Percentiles rank a stretch among this genome's conserved stretches.
Evolutionary conservation across 306 rosid species (phyloP).

Genomic region (Vicia sativa): DNA sequence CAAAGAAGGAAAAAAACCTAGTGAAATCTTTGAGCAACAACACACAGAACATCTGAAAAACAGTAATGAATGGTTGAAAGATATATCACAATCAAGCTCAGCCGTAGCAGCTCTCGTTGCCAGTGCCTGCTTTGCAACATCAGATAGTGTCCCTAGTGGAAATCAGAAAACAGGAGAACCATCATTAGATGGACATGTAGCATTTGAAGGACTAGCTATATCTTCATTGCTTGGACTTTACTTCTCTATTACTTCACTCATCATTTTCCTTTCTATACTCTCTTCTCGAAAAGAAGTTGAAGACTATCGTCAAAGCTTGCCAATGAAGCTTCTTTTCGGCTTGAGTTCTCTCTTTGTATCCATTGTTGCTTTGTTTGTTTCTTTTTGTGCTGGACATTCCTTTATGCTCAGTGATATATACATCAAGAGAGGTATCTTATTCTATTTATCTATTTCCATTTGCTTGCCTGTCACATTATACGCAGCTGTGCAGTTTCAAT

Average conservation of each 20-base stretch:
- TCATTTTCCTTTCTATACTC: conserved; percentile 50
- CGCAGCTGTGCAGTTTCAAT: too few relatives aligned
- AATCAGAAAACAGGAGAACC: conserved; percentile 33
- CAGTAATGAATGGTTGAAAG: conserved; percentile 32
- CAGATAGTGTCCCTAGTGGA: conserved; percentile 48
- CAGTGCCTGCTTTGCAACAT: conserved; percentile 40
- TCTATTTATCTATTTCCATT: too few relatives aligned
- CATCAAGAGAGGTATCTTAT: too few relatives aligned
- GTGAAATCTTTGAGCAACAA: conserved; percentile 28
- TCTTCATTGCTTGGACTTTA: conserved; percentile 49
- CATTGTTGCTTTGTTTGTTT: too few relatives aligned
- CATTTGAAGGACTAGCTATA: conserved; percentile 46
- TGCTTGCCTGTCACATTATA: too few relatives aligned
- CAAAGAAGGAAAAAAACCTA: not conserved
- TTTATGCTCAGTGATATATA: too few relatives aligned
- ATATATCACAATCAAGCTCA: conserved; percentile 40
- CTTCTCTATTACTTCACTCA: conserved; percentile 52
- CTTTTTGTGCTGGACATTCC: too few relatives aligned
- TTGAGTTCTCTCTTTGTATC: too few relatives aligned
- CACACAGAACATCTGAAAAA: conserved; percentile 1
- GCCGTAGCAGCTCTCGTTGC: conserved; percentile 45
- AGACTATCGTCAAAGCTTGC: conserved; percentile 47
- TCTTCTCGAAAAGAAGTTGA: conserved; percentile 31
- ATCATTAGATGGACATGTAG: conserved; percentile 30
- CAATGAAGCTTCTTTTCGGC: conserved; percentile 48